Evolutionary conservation across 2,329 filamentous ascomycete species (phyloP).

Genomic region (Hirsutella minnesotensis): DNA sequence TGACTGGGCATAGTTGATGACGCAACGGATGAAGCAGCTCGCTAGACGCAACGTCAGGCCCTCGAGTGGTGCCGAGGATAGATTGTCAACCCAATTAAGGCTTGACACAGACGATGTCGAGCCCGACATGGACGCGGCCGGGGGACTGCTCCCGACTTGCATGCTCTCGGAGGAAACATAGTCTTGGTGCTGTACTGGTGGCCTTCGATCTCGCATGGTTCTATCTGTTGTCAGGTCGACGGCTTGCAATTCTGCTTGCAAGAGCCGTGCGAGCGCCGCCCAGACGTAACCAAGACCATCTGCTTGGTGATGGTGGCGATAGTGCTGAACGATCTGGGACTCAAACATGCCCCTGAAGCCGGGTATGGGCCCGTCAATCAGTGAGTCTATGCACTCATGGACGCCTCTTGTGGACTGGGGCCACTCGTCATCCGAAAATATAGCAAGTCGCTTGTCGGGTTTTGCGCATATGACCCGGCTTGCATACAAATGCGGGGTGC

Average conservation of each 20-base stretch:
- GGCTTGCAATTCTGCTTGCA: not conserved
- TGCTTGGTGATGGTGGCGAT: not conserved
- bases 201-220: not conserved
- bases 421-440: not conserved
- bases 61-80: not conserved
- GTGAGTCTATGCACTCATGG: not conserved
- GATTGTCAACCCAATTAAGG: not conserved
- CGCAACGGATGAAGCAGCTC: not conserved
- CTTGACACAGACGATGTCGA: not conserved
- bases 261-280: not conserved
- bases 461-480: not conserved
- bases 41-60: not conserved
- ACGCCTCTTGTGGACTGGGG: not conserved
- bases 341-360: not conserved
- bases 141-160: not conserved
- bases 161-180: not conserved
- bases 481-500: not conserved
- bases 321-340: not conserved
- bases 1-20: not conserved
- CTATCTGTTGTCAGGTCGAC: not conserved
- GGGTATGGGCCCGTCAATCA: not conserved
- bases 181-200: not conserved
- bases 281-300: constrained; percentile 1
- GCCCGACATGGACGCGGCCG: not conserved
- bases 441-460: not conserved